Conservation (phyloP, 805 yeast genomes). For the Kuraishia ogatae region DNA sequence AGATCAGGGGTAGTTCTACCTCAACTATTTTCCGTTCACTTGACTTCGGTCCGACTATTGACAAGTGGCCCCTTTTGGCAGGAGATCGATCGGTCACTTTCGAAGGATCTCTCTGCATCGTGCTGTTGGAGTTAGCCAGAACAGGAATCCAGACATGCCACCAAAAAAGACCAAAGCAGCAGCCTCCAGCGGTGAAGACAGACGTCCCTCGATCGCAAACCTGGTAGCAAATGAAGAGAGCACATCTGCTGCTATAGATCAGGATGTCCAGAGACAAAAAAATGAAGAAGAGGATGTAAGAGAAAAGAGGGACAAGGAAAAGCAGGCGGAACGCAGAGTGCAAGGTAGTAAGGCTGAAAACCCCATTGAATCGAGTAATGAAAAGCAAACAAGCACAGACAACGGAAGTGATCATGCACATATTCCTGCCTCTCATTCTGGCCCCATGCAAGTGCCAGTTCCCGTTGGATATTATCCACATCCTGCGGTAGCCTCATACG, state of each 20-base stretch:
- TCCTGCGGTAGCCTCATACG: neutral
- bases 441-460: neutral
- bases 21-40: no score
- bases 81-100: neutral
- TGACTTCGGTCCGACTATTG: no score
- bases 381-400: neutral
- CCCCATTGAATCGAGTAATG: neutral
- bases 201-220: constrained; percentile 1
- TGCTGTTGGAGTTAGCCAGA: neutral
- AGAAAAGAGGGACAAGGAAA: neutral
- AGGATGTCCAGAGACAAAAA: neutral
- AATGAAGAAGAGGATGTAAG: neutral
- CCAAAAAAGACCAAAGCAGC: neutral
- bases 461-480: neutral
- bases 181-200: neutral
- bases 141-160: neutral
- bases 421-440: neutral
- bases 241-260: neutral
- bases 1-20: no score
- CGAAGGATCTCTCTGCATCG: neutral
- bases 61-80: no score
- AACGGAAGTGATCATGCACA: neutral
- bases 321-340: neutral
- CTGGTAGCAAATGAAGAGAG: neutral
- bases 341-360: neutral